Evolutionary conservation across 352 stramenopile genomes (phyloP).

Genomic region (Pythium aphanidermatum): DNA sequence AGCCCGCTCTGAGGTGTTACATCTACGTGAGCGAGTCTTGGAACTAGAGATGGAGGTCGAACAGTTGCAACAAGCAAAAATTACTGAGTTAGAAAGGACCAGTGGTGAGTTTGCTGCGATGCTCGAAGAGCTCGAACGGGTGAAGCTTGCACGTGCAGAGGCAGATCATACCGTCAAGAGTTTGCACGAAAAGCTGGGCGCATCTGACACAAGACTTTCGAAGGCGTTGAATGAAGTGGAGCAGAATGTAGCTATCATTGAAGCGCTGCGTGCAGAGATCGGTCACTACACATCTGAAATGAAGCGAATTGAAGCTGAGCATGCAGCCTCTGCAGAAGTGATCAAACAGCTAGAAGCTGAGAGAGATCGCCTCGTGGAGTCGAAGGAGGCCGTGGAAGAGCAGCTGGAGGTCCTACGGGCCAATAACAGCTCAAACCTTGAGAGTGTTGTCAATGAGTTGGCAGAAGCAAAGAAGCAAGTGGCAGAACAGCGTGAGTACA

Average conservation of each 20-base stretch:
- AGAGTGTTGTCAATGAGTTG: conserved; percentile 26
- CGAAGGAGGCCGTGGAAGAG: conserved; percentile 32
- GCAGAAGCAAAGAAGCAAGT: conserved; percentile 23
- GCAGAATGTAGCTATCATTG: conserved; percentile 19
- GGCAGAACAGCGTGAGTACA: conserved; percentile 58
- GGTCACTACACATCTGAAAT: conserved; percentile 12
- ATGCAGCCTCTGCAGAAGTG: neutral
- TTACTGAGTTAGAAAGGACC: neutral
- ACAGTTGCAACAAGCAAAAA: conserved; percentile 6
- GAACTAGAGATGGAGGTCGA: conserved; percentile 7
- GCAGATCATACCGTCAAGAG: conserved; percentile 30
- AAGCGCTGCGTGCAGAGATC: conserved; percentile 15
- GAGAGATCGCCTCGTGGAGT: conserved; percentile 1
- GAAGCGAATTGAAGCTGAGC: conserved; percentile 6
- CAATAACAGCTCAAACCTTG: conserved; percentile 34
- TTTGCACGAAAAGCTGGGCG: conserved; percentile 29
- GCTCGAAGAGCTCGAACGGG: conserved; percentile 52
- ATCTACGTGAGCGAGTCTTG: too few relatives aligned
- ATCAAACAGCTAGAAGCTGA: conserved; percentile 6
- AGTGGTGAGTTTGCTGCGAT: conserved; percentile 20
- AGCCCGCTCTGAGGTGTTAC: too few relatives aligned
- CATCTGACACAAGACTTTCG: conserved; percentile 9
- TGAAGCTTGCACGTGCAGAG: conserved; percentile 52
- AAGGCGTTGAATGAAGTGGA: conserved; percentile 17
- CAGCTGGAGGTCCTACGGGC: conserved; percentile 29